These are phyloP conservation scores for Apostasia shenzhenica DNA, from an alignment of 106 monocot species.

Conservation along the genomic window DNA sequence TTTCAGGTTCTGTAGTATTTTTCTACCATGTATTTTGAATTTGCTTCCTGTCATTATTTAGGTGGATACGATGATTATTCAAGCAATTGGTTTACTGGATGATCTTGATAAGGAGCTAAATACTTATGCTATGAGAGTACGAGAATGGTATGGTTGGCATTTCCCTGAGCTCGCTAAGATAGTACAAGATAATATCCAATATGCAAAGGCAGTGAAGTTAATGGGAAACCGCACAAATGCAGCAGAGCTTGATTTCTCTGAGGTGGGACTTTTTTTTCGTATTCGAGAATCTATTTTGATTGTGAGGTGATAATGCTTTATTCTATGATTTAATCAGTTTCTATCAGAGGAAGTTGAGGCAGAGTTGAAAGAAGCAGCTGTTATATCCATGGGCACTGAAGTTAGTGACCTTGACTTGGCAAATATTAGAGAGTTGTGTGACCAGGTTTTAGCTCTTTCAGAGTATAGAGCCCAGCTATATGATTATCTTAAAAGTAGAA, in stretches of 20 bases:
- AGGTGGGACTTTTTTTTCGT: constrained; percentile 29
- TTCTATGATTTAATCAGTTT: constrained; percentile 23
- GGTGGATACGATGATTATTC: constrained; percentile 98
- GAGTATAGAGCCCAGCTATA: constrained; percentile 81
- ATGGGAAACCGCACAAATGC: constrained; percentile 88
- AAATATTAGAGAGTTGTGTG: constrained; percentile 77
- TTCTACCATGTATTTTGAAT: not conserved
- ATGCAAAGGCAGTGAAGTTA: constrained; percentile 78
- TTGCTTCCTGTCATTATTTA: constrained; percentile 6
- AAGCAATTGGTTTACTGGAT: constrained; percentile 90
- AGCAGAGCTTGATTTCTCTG: constrained; percentile 81
- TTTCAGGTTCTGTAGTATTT: not conserved
- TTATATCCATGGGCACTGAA: constrained; percentile 97
- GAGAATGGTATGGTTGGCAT: constrained; percentile 99
- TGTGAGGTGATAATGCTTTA: not conserved
- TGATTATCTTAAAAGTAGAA: constrained; percentile 81
- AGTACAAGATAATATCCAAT: constrained; percentile 83
- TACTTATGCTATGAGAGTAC: constrained; percentile 95
- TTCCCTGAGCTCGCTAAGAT: constrained; percentile 95
- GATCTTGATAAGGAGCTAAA: constrained; percentile 98
- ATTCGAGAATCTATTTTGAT: not conserved
- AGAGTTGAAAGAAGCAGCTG: constrained; percentile 72
- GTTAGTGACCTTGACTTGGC: constrained; percentile 70
- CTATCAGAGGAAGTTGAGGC: constrained; percentile 70
- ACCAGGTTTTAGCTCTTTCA: constrained; percentile 86